These are phyloP conservation scores for Endotrypanum monterogeii DNA, from an alignment of 208 protist species.

Conservation along the genomic window DNA sequence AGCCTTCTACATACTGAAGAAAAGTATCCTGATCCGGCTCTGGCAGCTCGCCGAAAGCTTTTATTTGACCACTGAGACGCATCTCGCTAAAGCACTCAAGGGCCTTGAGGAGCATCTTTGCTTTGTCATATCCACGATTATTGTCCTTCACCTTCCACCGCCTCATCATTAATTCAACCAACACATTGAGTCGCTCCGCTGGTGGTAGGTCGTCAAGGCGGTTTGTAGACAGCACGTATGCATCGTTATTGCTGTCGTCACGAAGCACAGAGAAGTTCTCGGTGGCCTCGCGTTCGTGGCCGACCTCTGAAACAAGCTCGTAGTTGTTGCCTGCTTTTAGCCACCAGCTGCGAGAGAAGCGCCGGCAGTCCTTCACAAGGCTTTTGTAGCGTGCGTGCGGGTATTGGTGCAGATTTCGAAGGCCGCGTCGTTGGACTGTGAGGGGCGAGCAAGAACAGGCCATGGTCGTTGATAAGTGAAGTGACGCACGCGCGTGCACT, in stretches of 20 bases:
- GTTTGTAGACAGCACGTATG: conserved; percentile 75
- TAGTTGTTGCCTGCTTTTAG: conserved; percentile 85
- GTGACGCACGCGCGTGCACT: not conserved
- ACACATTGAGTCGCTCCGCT: conserved; percentile 61
- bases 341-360: conserved; percentile 86
- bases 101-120: conserved; percentile 76
- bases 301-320: conserved; percentile 78
- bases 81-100: conserved; percentile 92
- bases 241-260: conserved; percentile 76
- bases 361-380: conserved; percentile 74
- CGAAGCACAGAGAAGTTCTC: conserved; percentile 82
- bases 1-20: conserved; percentile 85
- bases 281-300: conserved; percentile 86
- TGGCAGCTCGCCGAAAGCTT: conserved; percentile 58
- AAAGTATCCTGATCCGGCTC: conserved; percentile 88
- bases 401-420: conserved; percentile 91
- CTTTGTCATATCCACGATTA: conserved; percentile 89
- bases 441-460: conserved; percentile 18
- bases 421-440: conserved; percentile 44
- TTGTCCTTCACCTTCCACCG: conserved; percentile 84
- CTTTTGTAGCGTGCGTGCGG: conserved; percentile 87
- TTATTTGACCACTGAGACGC: conserved; percentile 59
- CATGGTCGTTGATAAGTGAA: not conserved
- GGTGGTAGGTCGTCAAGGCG: conserved; percentile 75
- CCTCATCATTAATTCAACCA: conserved; percentile 67